Percentiles rank a stretch among this genome's conserved stretches.
These are phyloP conservation scores for Penicillium sp. DNA, from an alignment of 2,329 filamentous ascomycete genomes.

Conservation along the genomic window DNA sequence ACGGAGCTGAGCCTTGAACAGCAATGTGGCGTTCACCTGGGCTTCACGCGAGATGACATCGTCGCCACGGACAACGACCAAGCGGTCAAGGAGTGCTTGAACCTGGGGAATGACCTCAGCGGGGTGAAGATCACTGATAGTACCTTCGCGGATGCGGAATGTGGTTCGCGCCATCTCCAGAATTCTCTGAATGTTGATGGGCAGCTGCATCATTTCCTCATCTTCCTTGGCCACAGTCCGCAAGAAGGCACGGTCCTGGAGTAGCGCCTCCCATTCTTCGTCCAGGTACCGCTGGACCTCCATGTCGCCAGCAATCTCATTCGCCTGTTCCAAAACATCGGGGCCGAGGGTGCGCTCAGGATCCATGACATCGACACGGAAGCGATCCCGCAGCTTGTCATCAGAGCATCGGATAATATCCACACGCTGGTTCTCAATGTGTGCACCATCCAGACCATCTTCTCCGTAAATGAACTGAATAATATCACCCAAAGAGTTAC, in stretches of 20 bases:
- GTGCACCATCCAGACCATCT: constrained; percentile 88
- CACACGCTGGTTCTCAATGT: constrained; percentile 89
- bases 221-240: constrained; percentile 71
- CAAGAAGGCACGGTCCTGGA: constrained; percentile 70
- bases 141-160: constrained; percentile 82
- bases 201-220: constrained; percentile 83
- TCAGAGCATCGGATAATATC: constrained; percentile 81
- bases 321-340: constrained; percentile 79
- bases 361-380: constrained; percentile 83
- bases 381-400: constrained; percentile 73
- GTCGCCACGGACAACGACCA: constrained; percentile 80
- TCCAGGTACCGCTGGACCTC: constrained; percentile 83
- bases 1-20: constrained; percentile 89
- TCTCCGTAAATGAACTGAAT: constrained; percentile 98
- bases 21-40: constrained; percentile 78
- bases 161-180: constrained; percentile 86
- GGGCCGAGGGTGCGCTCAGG: constrained; percentile 59
- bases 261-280: constrained; percentile 77
- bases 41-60: constrained; percentile 82
- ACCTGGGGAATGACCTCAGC: constrained; percentile 81
- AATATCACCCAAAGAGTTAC: constrained; percentile 93
- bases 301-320: constrained; percentile 82
- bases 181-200: constrained; percentile 86
- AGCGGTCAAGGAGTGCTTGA: constrained; percentile 67
- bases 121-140: constrained; percentile 85